Evolutionary conservation across 129 eudicot genomes (phyloP), one percentile per base, ranked within the genome.

Genomic region (Chrysanthemum lavandulifolium): DNA sequence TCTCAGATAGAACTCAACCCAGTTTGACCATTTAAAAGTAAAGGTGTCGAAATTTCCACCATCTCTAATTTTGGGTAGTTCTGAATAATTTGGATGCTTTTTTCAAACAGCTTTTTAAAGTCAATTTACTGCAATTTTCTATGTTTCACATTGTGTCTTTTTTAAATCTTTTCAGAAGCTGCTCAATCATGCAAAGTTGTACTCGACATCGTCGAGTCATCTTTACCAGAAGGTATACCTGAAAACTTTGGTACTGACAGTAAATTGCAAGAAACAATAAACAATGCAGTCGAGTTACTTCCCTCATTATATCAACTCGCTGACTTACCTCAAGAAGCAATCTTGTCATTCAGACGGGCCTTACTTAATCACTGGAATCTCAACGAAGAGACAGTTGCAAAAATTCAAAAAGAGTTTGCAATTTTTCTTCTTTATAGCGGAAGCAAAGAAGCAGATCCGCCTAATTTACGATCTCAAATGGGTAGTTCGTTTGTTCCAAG

Each of bases 211-310:
- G 83, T 94, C 59, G 99, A 90, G 78, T 90, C 99, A 73, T 86
- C 99, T 59, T 90, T 88, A 76, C 99, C 99, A 18, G 83, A 75
- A 47, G 97, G 96, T 70, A 81, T 94, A 81, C 99, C 97, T 76
- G 97, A 86, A 88, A 90, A 73, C 84, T 81, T 90, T 80, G 86
- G 84, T 31, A 79, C 68, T 67, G 97, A 94, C 68, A 65, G 89
- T 83, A 94, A 94, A 86, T 78, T 94, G 86, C 97, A 94, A 86
- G 99, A 90, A 81, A 94, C 93, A 9, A 60, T 94, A 31, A 84
- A 72, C 79, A 90, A 83, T 73, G 87, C 97, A 6, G 93, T 94
- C 12, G 99, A 94, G 86, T 76, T 94, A 77, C 96, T 90, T 78
- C 99, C 99, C 13, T 85, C 83, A 78, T 69, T 94, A 74, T 94